Percentiles rank a stretch among this genome's conserved stretches.
Conservation (phyloP, 345 rosid species). For the Citrus trifoliata region DNA sequence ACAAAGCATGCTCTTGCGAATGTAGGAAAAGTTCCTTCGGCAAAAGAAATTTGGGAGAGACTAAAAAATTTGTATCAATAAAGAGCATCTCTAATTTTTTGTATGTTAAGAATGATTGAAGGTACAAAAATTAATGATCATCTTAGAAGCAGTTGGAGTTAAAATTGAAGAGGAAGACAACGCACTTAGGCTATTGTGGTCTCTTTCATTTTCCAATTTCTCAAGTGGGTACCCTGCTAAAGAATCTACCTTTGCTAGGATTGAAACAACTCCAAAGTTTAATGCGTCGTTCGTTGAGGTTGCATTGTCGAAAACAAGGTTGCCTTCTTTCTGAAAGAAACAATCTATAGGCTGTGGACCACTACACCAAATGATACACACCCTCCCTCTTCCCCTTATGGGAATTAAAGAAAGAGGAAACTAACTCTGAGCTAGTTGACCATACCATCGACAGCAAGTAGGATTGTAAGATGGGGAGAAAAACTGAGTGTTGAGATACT, state of each 20-base stretch:
- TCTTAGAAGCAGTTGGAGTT: too few species aligned
- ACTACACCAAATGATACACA: not conserved
- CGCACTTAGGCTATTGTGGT: too few species aligned
- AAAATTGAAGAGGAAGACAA: too few species aligned
- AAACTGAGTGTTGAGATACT: not conserved
- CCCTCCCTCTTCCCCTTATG: not conserved
- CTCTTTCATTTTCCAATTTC: not conserved
- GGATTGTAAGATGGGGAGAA: not conserved
- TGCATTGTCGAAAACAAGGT: not conserved
- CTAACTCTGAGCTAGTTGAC: not conserved
- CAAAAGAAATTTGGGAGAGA: too few species aligned
- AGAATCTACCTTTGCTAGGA: slow-evolving; percentile 20
- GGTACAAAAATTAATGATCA: too few species aligned
- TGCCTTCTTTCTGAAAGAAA: not conserved
- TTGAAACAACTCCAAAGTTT: not conserved
- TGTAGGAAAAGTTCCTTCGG: too few species aligned
- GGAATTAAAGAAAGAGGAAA: not conserved
- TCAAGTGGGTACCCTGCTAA: not conserved
- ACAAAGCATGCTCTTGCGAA: too few species aligned
- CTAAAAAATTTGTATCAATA: too few species aligned
- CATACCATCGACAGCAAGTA: not conserved
- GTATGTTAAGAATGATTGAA: too few species aligned
- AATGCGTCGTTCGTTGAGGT: not conserved
- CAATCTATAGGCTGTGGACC: not conserved
- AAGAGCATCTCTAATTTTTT: too few species aligned